Percentiles rank a stretch among this genome's conserved stretches.
Conservation (phyloP, 331 rosid species). For the Saraca asoca region DNA sequence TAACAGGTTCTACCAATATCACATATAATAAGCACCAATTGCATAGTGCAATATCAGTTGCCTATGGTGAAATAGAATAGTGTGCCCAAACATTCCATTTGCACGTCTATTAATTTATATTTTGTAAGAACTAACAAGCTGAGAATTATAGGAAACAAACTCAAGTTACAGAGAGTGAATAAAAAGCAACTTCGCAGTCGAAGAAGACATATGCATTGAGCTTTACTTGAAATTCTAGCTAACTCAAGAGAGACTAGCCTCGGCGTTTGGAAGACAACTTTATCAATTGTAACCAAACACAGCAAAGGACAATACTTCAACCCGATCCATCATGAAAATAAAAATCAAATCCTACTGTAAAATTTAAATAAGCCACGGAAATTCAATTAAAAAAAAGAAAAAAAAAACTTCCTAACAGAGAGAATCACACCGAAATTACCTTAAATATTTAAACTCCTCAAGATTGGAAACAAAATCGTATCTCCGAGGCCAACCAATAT, state of each 20-base stretch:
- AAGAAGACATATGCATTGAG: constrained; percentile 6
- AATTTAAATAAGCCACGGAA: neutral
- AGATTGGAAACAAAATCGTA: constrained; percentile 33
- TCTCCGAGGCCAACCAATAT: constrained; percentile 16
- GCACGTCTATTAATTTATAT: constrained; percentile 18
- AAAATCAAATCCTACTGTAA: constrained; percentile 9
- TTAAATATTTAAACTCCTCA: constrained; percentile 15
- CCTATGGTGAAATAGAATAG: neutral
- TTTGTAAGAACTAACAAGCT: too few species aligned
- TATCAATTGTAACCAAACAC: neutral
- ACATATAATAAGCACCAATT: constrained; percentile 21
- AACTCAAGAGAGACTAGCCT: neutral
- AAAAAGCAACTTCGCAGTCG: neutral
- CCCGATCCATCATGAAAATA: constrained; percentile 3
- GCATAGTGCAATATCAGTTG: constrained; percentile 11
- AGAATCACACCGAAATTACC: constrained; percentile 21
- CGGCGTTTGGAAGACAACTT: neutral
- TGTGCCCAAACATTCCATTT: constrained; percentile 10
- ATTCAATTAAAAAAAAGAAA: neutral
- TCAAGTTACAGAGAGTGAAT: constrained; percentile 7
- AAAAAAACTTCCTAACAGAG: neutral
- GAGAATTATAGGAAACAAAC: too few species aligned
- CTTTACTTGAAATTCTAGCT: constrained; percentile 8
- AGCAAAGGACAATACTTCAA: constrained; percentile 1
- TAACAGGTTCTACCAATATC: constrained; percentile 8